A percentile compares a stretch with the other conserved stretches of the same genome.
Evolutionary conservation across 129 eudicot species (phyloP).

Genomic region (Saussurea involucrata): DNA sequence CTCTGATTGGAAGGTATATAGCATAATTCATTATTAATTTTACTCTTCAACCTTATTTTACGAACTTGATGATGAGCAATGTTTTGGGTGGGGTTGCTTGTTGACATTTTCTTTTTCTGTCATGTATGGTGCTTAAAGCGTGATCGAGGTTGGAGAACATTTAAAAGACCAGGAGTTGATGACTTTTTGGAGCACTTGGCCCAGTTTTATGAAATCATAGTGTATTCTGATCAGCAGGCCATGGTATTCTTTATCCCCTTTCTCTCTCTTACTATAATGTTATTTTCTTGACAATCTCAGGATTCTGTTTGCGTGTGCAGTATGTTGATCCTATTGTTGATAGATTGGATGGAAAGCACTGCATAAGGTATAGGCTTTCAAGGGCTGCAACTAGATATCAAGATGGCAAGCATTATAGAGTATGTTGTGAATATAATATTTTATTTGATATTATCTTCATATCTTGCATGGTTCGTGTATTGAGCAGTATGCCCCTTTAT

Average conservation of each 20-base stretch:
- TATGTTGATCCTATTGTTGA: constrained; percentile 81
- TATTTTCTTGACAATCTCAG: not conserved
- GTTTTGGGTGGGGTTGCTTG: not conserved
- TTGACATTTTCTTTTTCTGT: constrained; percentile 1
- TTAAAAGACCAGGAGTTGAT: constrained; percentile 92
- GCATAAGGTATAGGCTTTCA: constrained; percentile 60
- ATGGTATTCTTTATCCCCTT: constrained; percentile 39
- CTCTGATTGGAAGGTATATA: constrained; percentile 83
- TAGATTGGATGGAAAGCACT: constrained; percentile 70
- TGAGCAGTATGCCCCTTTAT: not conserved
- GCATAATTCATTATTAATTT: constrained; percentile 10
- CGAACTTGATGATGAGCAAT: not conserved
- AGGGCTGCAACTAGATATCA: constrained; percentile 82
- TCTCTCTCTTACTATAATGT: not conserved
- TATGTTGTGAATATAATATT: constrained; percentile 25
- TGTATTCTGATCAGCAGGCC: constrained; percentile 70
- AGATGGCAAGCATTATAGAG: constrained; percentile 88
- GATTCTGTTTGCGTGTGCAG: constrained; percentile 40
- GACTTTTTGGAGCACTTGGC: constrained; percentile 76
- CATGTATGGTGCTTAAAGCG: constrained; percentile 42
- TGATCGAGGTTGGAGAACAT: constrained; percentile 96
- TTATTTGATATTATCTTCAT: not conserved
- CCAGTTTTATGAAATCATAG: constrained; percentile 70
- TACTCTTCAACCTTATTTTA: not conserved
- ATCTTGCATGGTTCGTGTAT: not conserved